These are phyloP conservation scores for Rhodomyrtus tomentosa DNA, from an alignment of 345 rosid genomes.

Conservation along the genomic window DNA sequence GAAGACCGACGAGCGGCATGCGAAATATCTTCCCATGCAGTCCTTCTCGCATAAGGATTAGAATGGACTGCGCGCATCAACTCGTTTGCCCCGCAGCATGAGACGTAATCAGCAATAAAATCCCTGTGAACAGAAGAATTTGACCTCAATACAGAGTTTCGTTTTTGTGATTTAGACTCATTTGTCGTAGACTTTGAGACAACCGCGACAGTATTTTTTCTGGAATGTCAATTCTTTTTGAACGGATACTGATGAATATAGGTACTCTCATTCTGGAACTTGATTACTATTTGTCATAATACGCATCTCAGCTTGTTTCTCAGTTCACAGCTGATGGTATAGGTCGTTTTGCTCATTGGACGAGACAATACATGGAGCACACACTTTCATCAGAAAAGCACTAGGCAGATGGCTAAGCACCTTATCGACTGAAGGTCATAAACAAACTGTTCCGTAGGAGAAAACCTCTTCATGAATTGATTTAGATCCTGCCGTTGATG, in stretches of 20 bases:
- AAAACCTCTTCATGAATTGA: neutral
- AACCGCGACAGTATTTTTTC: neutral
- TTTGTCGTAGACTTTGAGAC: neutral
- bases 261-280: neutral
- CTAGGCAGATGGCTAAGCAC: neutral
- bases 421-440: neutral
- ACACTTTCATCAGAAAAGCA: neutral
- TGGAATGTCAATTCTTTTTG: neutral
- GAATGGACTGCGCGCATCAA: neutral
- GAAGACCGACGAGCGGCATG: slow-evolving; percentile 30
- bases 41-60: slow-evolving; percentile 35
- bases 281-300: neutral
- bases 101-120: neutral
- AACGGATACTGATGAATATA: neutral
- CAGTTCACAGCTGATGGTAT: neutral
- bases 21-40: slow-evolving; percentile 36
- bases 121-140: neutral
- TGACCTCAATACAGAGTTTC: neutral
- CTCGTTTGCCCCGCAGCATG: neutral
- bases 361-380: neutral
- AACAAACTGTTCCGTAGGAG: neutral
- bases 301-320: neutral
- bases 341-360: neutral
- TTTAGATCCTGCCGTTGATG: neutral
- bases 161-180: neutral